Evolutionary conservation across 2,329 filamentous ascomycete species (phyloP).

Genomic region (Tolypocladium sp.): DNA sequence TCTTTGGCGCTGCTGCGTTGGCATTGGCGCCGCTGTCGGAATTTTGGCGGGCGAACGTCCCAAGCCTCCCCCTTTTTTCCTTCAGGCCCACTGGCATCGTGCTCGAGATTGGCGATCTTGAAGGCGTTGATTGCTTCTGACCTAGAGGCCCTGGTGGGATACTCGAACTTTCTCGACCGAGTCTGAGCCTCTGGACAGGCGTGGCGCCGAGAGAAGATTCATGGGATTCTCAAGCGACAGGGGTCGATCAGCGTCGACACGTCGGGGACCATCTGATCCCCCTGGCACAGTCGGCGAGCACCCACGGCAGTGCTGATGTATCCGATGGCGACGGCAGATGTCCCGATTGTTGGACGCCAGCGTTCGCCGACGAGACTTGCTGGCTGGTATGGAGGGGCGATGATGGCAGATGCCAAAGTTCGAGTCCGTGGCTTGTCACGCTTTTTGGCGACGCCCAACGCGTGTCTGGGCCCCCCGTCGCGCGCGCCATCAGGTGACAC

Average conservation of each 20-base stretch:
- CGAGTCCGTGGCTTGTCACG: background rate
- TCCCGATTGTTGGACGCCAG: background rate
- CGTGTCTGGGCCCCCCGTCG: slow-evolving; percentile 1
- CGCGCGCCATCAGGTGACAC: slow-evolving; percentile 18
- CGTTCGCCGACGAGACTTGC: background rate
- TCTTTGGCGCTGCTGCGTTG: slow-evolving; percentile 9
- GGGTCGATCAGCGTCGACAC: background rate
- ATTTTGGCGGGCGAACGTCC: slow-evolving; percentile 19
- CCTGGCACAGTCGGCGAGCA: background rate
- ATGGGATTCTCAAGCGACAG: background rate
- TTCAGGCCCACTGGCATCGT: slow-evolving; percentile 20
- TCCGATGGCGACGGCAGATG: background rate
- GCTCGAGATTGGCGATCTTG: background rate
- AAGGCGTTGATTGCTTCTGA: background rate
- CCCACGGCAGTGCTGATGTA: background rate
- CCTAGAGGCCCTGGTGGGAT: background rate
- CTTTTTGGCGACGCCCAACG: background rate
- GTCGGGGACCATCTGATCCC: background rate
- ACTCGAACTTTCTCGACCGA: background rate
- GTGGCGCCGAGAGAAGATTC: slow-evolving; percentile 1
- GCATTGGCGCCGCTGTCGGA: slow-evolving; percentile 13
- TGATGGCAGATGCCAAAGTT: background rate
- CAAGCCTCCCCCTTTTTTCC: slow-evolving; percentile 19
- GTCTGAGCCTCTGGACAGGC: background rate
- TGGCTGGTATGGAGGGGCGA: background rate